These are phyloP conservation scores for Clohesyomyces aquaticus DNA, from an alignment of 495 filamentous ascomycete species.

Conservation along the genomic window DNA sequence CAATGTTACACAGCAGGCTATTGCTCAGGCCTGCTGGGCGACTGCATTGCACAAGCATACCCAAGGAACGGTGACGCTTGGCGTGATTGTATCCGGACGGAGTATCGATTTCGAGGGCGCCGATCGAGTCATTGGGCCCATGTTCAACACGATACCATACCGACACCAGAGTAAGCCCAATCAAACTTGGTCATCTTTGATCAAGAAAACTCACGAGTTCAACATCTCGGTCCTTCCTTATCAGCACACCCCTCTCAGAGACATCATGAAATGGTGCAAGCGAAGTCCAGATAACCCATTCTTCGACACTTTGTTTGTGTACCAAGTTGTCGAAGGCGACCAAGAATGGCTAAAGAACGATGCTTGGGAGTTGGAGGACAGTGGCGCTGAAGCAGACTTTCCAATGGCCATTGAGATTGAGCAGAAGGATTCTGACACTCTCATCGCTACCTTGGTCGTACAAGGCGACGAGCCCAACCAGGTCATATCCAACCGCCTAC, in stretches of 20 bases:
- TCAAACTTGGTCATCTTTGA: constrained; percentile 57
- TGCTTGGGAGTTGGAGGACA: constrained; percentile 61
- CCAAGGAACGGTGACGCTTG: constrained; percentile 55
- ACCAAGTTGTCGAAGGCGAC: constrained; percentile 59
- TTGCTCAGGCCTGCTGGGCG: constrained; percentile 73
- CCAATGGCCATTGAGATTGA: constrained; percentile 75
- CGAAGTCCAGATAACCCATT: constrained; percentile 59
- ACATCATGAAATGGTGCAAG: constrained; percentile 71
- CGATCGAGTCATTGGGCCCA: constrained; percentile 75
- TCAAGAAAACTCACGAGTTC: constrained; percentile 62
- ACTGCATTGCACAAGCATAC: constrained; percentile 55
- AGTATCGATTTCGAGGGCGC: constrained; percentile 65
- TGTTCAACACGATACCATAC: constrained; percentile 90
- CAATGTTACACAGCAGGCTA: constrained; percentile 72
- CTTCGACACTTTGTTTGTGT: constrained; percentile 87
- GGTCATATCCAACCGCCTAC: constrained; percentile 42
- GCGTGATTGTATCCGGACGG: constrained; percentile 72
- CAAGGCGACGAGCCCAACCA: constrained; percentile 49
- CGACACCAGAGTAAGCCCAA: constrained; percentile 51
- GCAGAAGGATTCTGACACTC: constrained; percentile 49
- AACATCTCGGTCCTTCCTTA: constrained; percentile 63
- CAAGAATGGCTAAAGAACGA: constrained; percentile 32
- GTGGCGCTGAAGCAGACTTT: constrained; percentile 62
- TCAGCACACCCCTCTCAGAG: constrained; percentile 71
- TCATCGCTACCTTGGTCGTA: constrained; percentile 61